These are phyloP conservation scores for Onygena corvina DNA, from an alignment of 2,329 filamentous ascomycete species.

Conservation along the genomic window DNA sequence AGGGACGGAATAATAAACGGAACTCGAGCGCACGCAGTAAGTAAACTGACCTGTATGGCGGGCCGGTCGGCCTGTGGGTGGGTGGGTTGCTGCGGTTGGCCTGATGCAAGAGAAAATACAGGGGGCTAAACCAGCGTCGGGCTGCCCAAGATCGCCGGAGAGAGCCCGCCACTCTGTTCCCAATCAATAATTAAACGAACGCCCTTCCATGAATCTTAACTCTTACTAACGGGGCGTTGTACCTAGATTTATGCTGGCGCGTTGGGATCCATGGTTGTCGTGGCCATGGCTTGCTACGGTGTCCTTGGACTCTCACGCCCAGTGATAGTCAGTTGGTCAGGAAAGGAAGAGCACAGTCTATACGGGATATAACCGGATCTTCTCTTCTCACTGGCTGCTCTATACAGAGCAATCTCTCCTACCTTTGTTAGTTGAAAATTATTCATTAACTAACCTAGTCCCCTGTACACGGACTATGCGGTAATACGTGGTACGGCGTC, in stretches of 20 bases:
- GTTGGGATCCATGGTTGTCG: not conserved
- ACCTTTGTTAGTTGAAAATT: no score
- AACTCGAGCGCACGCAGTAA: not conserved
- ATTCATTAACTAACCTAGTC: slow-evolving; percentile 2
- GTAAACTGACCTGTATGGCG: no score
- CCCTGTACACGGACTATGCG: not conserved
- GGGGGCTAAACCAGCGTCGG: not conserved
- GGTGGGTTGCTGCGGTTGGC: not conserved
- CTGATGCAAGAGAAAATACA: not conserved
- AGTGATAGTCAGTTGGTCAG: slow-evolving; percentile 1
- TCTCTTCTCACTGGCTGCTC: not conserved
- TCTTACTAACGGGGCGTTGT: not conserved
- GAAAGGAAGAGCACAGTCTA: no score
- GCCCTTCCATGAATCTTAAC: no score
- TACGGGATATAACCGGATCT: not conserved
- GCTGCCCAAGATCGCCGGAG: slow-evolving; percentile 1
- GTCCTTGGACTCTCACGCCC: not conserved
- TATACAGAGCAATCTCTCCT: no score
- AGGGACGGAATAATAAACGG: not conserved
- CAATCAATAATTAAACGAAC: not conserved
- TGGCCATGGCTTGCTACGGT: not conserved
- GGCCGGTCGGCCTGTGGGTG: not conserved
- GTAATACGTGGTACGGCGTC: slow-evolving; percentile 1
- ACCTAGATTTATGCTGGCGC: not conserved
- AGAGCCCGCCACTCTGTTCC: not conserved